Evolutionary conservation across 139 green algal genomes (phyloP).

Genomic region (Picochlorum sp.): DNA sequence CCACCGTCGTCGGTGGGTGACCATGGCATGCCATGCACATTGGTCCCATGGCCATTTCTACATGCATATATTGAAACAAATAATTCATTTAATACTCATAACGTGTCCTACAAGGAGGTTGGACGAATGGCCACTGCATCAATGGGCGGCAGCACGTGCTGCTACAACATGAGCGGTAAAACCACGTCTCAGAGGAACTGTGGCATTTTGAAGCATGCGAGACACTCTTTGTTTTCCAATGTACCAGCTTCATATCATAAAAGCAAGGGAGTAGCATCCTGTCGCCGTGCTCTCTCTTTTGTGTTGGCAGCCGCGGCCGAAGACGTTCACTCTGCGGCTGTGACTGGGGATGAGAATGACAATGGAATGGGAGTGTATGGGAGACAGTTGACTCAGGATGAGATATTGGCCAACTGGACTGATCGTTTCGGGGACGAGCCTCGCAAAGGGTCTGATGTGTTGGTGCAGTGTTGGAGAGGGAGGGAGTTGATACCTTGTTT

Average conservation of each 20-base stretch:
- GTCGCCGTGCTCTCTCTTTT: slow-evolving; percentile 2
- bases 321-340: neutral
- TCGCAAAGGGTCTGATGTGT: slow-evolving; percentile 93
- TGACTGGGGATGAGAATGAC: neutral
- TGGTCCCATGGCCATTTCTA: no score
- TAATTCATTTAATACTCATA: neutral
- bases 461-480: slow-evolving; percentile 87
- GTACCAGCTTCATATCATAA: no score
- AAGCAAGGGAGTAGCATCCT: no score
- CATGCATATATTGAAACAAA: no score
- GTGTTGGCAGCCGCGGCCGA: neutral
- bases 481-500: slow-evolving; percentile 78
- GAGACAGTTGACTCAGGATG: neutral
- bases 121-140: neutral
- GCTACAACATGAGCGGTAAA: slow-evolving; percentile 3
- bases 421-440: slow-evolving; percentile 73
- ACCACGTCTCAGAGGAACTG: no score
- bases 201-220: no score
- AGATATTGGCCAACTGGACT: slow-evolving; percentile 47
- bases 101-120: neutral
- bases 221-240: no score
- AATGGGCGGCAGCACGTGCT: neutral
- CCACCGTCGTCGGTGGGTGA: no score
- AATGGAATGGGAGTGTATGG: neutral
- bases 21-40: no score